These are phyloP conservation scores for Blastobotrys muscicola DNA, from an alignment of 805 yeast species.

Conservation along the genomic window DNA sequence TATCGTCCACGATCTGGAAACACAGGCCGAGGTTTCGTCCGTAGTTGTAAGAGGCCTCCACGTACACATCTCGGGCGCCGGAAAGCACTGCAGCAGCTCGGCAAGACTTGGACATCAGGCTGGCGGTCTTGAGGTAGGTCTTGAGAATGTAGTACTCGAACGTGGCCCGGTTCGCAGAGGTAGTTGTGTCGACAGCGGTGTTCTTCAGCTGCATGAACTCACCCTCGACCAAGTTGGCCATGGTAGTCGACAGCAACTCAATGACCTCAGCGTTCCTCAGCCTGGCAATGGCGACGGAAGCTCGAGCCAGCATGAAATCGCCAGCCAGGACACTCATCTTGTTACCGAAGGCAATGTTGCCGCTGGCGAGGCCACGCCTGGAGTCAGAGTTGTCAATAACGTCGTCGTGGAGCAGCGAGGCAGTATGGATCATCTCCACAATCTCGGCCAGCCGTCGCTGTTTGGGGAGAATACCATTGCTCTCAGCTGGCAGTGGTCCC, in stretches of 20 bases:
- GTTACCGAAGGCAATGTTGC: conserved; percentile 88
- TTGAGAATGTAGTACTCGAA: conserved; percentile 93
- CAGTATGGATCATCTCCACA: conserved; percentile 97
- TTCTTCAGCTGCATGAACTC: conserved; percentile 98
- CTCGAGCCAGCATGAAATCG: conserved; percentile 89
- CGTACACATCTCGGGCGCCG: conserved; percentile 65
- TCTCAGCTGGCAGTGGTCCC: conserved; percentile 53
- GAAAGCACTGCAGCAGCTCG: conserved; percentile 89
- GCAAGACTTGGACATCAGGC: conserved; percentile 86
- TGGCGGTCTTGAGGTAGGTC: conserved; percentile 91
- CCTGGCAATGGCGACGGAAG: conserved; percentile 91
- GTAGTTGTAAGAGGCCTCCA: conserved; percentile 80
- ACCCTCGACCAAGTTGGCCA: conserved; percentile 95
- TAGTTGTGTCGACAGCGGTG: conserved; percentile 52
- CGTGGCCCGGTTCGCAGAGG: conserved; percentile 49
- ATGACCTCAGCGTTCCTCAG: conserved; percentile 95
- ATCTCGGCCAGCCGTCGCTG: conserved; percentile 94
- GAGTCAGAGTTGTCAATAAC: conserved; percentile 85
- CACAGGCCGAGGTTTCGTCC: conserved; percentile 92
- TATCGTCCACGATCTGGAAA: conserved; percentile 93
- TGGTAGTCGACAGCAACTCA: conserved; percentile 88
- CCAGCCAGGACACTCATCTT: conserved; percentile 98
- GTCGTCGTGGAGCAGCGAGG: conserved; percentile 90
- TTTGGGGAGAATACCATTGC: conserved; percentile 81
- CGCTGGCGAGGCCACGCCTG: conserved; percentile 83